A percentile compares a stretch with the other conserved stretches of the same genome.
phyloP scores from a whole-genome alignment of 129 eudicot genomes.

The Rutidosis leptorrhynchoides region DNA sequence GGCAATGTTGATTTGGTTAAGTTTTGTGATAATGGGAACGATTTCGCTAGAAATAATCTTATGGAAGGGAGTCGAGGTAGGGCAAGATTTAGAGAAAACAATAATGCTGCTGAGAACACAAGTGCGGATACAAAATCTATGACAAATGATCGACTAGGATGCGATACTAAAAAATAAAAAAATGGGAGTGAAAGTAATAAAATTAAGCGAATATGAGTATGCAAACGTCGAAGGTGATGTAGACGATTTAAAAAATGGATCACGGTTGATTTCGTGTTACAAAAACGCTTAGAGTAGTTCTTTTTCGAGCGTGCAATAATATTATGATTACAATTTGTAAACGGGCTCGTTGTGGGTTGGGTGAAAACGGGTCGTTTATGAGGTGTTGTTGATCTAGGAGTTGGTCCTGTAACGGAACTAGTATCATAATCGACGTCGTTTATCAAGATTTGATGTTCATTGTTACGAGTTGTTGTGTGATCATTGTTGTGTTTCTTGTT shows the following conservation, averaged over 20 bases:
- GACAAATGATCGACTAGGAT: conserved; percentile 66
- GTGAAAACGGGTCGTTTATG: conserved; percentile 55
- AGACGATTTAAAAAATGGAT: conserved; percentile 34
- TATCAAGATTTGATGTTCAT: conserved; percentile 27
- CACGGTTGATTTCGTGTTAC: conserved; percentile 22
- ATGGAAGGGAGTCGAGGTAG: conserved; percentile 85
- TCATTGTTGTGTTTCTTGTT: not conserved
- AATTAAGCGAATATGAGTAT: conserved; percentile 61
- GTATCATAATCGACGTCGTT: conserved; percentile 5
- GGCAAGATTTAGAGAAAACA: conserved; percentile 76
- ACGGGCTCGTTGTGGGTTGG: conserved; percentile 30
- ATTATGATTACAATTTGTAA: conserved; percentile 22
- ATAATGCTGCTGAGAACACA: conserved; percentile 76
- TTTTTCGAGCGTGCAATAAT: conserved; percentile 22
- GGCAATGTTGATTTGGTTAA: conserved; percentile 52
- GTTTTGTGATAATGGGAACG: conserved; percentile 43
- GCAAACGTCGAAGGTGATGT: conserved; percentile 54
- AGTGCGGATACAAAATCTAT: conserved; percentile 79
- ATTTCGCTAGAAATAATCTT: conserved; percentile 57
- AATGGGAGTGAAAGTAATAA: conserved; percentile 71
- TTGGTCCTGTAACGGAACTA: conserved; percentile 19
- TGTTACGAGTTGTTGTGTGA: not conserved
- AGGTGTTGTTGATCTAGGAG: conserved; percentile 49
- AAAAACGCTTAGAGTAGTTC: conserved; percentile 21
- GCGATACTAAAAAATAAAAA: conserved; percentile 72